Conservation (phyloP, 2,329 filamentous ascomycete species). For the Ascosphaera aggregata region DNA sequence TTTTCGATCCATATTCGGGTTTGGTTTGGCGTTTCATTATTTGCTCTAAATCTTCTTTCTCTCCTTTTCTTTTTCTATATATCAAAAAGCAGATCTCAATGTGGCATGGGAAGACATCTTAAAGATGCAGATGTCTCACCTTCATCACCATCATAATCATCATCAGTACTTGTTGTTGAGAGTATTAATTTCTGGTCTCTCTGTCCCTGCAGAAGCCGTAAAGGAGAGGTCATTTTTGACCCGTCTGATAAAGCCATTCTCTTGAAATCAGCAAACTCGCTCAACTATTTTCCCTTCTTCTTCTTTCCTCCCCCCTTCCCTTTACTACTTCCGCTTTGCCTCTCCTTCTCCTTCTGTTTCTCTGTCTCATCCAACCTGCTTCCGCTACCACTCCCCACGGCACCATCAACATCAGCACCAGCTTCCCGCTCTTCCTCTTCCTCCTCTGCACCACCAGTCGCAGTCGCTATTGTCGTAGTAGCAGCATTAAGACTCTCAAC, state of each 20-base stretch:
- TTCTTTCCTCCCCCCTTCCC: constrained; percentile 51
- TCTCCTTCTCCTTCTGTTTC: constrained; percentile 50
- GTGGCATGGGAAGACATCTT: too few species aligned
- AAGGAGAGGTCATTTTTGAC: too few species aligned
- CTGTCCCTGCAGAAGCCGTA: too few species aligned
- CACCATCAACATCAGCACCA: constrained; percentile 17
- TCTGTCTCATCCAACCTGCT: constrained; percentile 19
- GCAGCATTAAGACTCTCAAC: constrained; percentile 19
- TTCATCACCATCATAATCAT: too few species aligned
- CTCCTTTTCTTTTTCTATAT: neutral
- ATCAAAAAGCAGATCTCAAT: neutral
- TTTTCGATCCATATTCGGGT: too few species aligned
- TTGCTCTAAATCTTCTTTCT: neutral
- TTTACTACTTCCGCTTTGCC: constrained; percentile 44
- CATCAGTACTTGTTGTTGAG: too few species aligned
- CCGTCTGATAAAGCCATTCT: neutral
- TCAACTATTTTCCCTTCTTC: constrained; percentile 30
- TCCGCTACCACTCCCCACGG: constrained; percentile 15
- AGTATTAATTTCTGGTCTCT: too few species aligned
- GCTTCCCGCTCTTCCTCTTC: constrained; percentile 9
- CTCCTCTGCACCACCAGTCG: constrained; percentile 18
- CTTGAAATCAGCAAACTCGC: neutral
- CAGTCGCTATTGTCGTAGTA: constrained; percentile 11
- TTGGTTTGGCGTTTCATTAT: neutral
- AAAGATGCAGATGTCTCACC: too few species aligned